These are phyloP conservation scores for Mortierella polycephala DNA, from an alignment of 371 early-diverging fungal genomes.

Conservation along the genomic window DNA sequence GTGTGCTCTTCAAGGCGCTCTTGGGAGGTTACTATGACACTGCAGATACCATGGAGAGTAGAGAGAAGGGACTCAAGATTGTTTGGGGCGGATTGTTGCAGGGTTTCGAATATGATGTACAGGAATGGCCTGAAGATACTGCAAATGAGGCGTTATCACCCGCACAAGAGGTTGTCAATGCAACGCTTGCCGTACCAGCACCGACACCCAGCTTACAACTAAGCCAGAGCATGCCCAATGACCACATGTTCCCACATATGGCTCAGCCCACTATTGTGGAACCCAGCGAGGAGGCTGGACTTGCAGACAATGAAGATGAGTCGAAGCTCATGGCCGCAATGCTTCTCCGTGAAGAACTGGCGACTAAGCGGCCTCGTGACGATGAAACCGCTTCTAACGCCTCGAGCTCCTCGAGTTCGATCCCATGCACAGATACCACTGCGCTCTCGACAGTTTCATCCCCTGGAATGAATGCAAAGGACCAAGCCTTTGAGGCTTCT, in stretches of 20 bases:
- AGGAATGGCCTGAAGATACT: constrained; percentile 26
- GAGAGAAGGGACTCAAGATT: constrained; percentile 46
- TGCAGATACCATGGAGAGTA: constrained; percentile 27
- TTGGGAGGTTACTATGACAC: constrained; percentile 45
- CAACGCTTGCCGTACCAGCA: constrained; percentile 1
- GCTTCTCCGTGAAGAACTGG: constrained; percentile 30
- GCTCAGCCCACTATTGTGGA: neutral
- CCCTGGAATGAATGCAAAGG: constrained; percentile 37
- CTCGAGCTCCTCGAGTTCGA: constrained; percentile 24
- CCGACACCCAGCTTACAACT: neutral
- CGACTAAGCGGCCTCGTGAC: constrained; percentile 12
- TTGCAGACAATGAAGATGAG: constrained; percentile 21
- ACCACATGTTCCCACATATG: constrained; percentile 3
- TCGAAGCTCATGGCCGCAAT: constrained; percentile 27
- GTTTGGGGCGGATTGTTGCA: constrained; percentile 49
- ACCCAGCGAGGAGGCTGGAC: neutral
- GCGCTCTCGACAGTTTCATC: constrained; percentile 34
- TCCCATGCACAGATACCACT: constrained; percentile 36
- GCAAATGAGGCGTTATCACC: constrained; percentile 17
- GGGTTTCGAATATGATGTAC: constrained; percentile 17
- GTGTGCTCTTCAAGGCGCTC: constrained; percentile 41
- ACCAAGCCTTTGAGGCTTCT: constrained; percentile 26
- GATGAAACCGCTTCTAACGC: constrained; percentile 32
- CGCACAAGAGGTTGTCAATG: constrained; percentile 33
- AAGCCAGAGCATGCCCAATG: constrained; percentile 19